phyloP scores from a whole-genome alignment of 192 early-diverging fungal species.

The Umbelopsis sp. region DNA sequence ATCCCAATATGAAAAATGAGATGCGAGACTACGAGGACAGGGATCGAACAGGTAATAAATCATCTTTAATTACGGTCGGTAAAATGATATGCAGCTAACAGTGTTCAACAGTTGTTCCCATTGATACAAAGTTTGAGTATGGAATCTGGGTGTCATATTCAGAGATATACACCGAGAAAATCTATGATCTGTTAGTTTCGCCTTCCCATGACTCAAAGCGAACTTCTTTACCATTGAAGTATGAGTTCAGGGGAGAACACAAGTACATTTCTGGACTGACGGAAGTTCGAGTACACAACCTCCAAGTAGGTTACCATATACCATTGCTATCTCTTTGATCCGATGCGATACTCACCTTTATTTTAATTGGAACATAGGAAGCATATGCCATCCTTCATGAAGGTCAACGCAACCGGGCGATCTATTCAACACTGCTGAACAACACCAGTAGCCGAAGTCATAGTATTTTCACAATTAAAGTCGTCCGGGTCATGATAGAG shows the following conservation, averaged over 20 bases:
- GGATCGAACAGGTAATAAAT: constrained; percentile 14
- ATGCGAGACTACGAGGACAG: background rate
- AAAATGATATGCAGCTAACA: background rate
- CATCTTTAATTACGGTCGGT: background rate
- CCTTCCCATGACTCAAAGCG: constrained; percentile 25
- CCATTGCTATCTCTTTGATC: background rate
- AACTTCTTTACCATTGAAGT: constrained; percentile 35
- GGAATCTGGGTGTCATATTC: constrained; percentile 86
- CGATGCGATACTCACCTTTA: background rate
- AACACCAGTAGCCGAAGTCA: constrained; percentile 62
- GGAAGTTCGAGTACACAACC: constrained; percentile 56
- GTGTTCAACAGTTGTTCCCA: constrained; percentile 21
- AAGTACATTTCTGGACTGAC: constrained; percentile 65
- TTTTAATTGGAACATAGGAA: constrained; percentile 42
- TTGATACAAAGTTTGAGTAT: constrained; percentile 68
- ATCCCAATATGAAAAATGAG: constrained; percentile 10
- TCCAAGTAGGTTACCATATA: constrained; percentile 21
- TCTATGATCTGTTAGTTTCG: constrained; percentile 79
- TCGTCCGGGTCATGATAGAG: constrained; percentile 57
- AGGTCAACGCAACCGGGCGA: constrained; percentile 59
- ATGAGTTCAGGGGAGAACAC: constrained; percentile 40
- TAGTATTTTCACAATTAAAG: constrained; percentile 66
- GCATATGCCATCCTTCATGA: constrained; percentile 56
- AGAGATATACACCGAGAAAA: constrained; percentile 88
- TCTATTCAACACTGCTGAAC: constrained; percentile 60